These are phyloP conservation scores for Spergularia azorica DNA, from an alignment of 179 eudicot genomes.

Conservation along the genomic window DNA sequence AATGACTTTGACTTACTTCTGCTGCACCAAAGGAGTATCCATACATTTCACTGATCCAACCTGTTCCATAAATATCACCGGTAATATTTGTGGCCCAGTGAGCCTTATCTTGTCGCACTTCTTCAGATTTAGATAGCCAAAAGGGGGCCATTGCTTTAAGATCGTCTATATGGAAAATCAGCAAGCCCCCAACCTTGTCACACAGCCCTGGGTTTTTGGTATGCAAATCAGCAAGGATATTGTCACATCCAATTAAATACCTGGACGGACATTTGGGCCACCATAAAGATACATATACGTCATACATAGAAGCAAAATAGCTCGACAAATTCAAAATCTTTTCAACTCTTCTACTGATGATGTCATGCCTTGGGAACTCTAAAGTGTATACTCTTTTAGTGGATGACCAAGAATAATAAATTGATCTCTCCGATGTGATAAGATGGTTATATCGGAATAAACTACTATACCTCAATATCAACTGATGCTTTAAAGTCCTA, in stretches of 20 bases:
- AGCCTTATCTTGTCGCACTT: slow-evolving; percentile 86
- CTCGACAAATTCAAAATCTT: not conserved
- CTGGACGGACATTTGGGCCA: slow-evolving; percentile 38
- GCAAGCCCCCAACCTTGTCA: slow-evolving; percentile 95
- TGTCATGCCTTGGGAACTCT: not conserved
- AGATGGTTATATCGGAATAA: no score
- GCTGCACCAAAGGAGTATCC: slow-evolving; percentile 99
- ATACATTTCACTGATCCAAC: slow-evolving; percentile 99
- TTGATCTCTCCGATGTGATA: no score
- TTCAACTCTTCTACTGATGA: not conserved
- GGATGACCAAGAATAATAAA: not conserved
- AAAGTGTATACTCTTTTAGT: not conserved
- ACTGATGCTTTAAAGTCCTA: not conserved
- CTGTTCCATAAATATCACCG: slow-evolving; percentile 83
- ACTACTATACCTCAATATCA: no score
- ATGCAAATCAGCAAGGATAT: slow-evolving; percentile 84
- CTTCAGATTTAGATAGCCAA: slow-evolving; percentile 99
- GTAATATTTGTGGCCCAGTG: slow-evolving; percentile 93
- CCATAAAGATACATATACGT: slow-evolving; percentile 6
- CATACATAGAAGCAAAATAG: not conserved
- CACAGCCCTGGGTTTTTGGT: slow-evolving; percentile 90
- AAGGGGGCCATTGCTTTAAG: slow-evolving; percentile 91
- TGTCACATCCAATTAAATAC: slow-evolving; percentile 95
- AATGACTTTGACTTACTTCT: slow-evolving; percentile 52
- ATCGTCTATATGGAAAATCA: slow-evolving; percentile 94